Percentiles rank a stretch among this genome's conserved stretches.
phyloP scores from a whole-genome alignment of 139 green algal genomes.

The Eudorina sp. region DNA sequence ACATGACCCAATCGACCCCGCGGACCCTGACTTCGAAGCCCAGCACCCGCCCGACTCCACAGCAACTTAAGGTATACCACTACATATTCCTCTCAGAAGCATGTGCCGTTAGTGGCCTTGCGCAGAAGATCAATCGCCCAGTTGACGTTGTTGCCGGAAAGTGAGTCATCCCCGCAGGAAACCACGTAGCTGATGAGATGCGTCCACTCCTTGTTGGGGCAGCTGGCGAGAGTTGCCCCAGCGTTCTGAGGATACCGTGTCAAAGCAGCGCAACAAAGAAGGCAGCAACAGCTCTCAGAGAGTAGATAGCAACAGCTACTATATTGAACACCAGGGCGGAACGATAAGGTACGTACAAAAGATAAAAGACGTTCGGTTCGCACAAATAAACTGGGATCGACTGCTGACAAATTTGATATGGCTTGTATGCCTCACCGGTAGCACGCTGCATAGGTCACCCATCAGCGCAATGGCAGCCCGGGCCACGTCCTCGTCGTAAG shows the following conservation, averaged over 20 bases:
- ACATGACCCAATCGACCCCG: too few relatives aligned
- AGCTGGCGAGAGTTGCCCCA: neutral
- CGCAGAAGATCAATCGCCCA: conserved; percentile 43
- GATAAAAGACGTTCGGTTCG: neutral
- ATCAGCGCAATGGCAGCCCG: conserved; percentile 70
- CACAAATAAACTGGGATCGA: too few relatives aligned
- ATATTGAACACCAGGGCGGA: too few relatives aligned
- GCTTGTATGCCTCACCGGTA: conserved; percentile 66
- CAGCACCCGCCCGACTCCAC: too few relatives aligned
- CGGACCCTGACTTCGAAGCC: too few relatives aligned
- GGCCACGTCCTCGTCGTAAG: conserved; percentile 60
- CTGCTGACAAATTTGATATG: too few relatives aligned
- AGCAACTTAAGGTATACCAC: too few relatives aligned
- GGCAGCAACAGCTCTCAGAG: too few relatives aligned
- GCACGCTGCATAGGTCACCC: conserved; percentile 66
- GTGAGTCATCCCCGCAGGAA: conserved; percentile 24
- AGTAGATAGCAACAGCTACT: neutral
- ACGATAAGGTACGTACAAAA: neutral
- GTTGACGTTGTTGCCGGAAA: conserved; percentile 25
- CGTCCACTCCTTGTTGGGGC: conserved; percentile 19
- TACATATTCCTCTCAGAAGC: neutral
- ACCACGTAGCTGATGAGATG: neutral
- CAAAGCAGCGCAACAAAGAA: neutral
- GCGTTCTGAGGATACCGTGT: conserved; percentile 5
- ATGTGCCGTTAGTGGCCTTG: neutral